phyloP scores from a whole-genome alignment of 2,329 filamentous ascomycete species.

The Claviceps pusilla region DNA sequence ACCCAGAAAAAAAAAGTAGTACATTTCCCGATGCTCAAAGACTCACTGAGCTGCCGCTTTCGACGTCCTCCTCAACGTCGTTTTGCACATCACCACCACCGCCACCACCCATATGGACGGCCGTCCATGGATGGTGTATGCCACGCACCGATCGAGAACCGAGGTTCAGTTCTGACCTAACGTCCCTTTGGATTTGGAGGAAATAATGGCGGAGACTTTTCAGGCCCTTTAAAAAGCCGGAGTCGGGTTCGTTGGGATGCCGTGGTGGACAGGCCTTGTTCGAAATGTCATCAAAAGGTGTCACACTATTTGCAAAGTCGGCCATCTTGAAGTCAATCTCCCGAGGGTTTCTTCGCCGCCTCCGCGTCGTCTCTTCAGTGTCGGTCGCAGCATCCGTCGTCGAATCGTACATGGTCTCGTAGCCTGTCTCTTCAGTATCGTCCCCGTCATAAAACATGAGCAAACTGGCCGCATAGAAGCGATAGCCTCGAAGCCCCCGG shows the following conservation, averaged over 20 bases:
- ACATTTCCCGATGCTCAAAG: background rate
- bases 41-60: conserved; percentile 1
- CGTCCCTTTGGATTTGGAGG: conserved; percentile 68
- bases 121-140: conserved; percentile 7
- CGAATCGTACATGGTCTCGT: conserved; percentile 40
- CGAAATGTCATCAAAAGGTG: conserved; percentile 57
- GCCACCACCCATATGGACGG: conserved; percentile 10
- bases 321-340: conserved; percentile 91
- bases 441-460: conserved; percentile 95
- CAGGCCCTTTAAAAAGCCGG: conserved; percentile 77
- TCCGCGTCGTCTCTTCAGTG: conserved; percentile 36
- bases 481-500: conserved; percentile 62
- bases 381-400: conserved; percentile 45
- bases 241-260: conserved; percentile 66
- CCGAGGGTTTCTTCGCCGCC: conserved; percentile 32
- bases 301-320: conserved; percentile 96
- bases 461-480: conserved; percentile 88
- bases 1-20: background rate
- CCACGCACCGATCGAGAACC: conserved; percentile 15
- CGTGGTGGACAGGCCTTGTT: conserved; percentile 62
- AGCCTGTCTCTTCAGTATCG: conserved; percentile 31
- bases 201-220: conserved; percentile 71
- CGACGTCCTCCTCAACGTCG: conserved; percentile 15
- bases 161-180: conserved; percentile 36
- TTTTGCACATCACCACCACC: conserved; percentile 12